phyloP scores from a whole-genome alignment of 2,329 filamentous ascomycete species.

The Chrysoporthe cubensis region DNA sequence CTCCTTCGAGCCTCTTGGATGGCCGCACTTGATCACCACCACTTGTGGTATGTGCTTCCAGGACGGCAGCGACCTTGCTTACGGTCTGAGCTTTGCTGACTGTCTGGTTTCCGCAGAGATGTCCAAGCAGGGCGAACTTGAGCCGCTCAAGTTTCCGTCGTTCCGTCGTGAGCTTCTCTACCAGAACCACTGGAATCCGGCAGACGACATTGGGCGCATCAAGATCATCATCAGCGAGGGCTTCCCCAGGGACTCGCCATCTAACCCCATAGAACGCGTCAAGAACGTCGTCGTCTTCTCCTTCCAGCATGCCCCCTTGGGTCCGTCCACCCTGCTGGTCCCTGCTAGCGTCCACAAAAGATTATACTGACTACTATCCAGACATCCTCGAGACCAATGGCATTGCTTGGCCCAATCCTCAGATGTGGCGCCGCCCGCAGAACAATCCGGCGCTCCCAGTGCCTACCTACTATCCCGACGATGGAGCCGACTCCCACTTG shows the following conservation, averaged over 20 bases:
- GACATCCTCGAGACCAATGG: slow-evolving; percentile 73
- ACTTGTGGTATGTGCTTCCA: slow-evolving; percentile 43
- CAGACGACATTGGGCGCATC: slow-evolving; percentile 74
- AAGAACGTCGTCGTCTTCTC: slow-evolving; percentile 79
- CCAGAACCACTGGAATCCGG: slow-evolving; percentile 72
- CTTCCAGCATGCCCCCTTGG: slow-evolving; percentile 81
- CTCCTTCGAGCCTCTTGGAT: slow-evolving; percentile 55
- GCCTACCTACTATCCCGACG: slow-evolving; percentile 47
- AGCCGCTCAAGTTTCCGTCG: slow-evolving; percentile 70
- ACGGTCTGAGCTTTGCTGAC: slow-evolving; percentile 1
- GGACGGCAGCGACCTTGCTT: slow-evolving; percentile 8
- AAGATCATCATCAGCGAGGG: slow-evolving; percentile 78
- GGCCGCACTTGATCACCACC: slow-evolving; percentile 55
- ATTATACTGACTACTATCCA: slow-evolving; percentile 37
- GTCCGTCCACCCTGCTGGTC: slow-evolving; percentile 49
- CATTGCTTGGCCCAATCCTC: slow-evolving; percentile 79
- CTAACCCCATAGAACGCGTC: slow-evolving; percentile 64
- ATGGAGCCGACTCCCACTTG: slow-evolving; percentile 59
- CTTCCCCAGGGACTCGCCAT: slow-evolving; percentile 58
- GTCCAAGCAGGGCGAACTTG: slow-evolving; percentile 61
- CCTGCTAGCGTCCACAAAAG: not conserved
- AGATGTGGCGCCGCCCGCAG: slow-evolving; percentile 65
- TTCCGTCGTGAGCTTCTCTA: slow-evolving; percentile 73
- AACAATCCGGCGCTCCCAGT: slow-evolving; percentile 47
- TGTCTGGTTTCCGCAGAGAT: slow-evolving; percentile 42